Evolutionary conservation across 2,329 filamentous ascomycete genomes (phyloP).

Genomic region (Teratosphaeria epicoccoides): DNA sequence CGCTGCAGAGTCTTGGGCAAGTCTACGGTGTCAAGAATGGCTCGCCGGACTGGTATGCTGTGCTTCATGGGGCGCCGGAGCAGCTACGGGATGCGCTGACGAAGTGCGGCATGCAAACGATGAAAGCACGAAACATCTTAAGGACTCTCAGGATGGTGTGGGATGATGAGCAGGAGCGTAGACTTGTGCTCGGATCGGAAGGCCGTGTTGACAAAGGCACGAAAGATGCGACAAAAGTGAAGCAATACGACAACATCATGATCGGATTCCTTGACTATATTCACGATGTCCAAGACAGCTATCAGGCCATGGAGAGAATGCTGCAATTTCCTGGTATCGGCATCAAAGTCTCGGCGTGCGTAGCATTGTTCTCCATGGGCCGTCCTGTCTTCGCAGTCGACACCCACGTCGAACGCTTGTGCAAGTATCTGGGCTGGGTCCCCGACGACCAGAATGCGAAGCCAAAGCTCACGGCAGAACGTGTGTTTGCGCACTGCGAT

Average conservation of each 20-base stretch:
- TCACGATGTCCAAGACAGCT: slow-evolving; percentile 40
- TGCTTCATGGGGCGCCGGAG: slow-evolving; percentile 47
- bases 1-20: slow-evolving; percentile 54
- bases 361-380: slow-evolving; percentile 53
- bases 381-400: slow-evolving; percentile 55
- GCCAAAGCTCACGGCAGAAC: slow-evolving; percentile 32
- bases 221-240: slow-evolving; percentile 45
- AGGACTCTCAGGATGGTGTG: slow-evolving; percentile 63
- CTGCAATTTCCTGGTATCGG: slow-evolving; percentile 53
- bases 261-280: slow-evolving; percentile 48
- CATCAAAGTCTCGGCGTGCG: slow-evolving; percentile 56
- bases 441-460: slow-evolving; percentile 29
- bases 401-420: slow-evolving; percentile 55
- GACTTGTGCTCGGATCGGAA: slow-evolving; percentile 37
- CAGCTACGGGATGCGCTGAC: slow-evolving; percentile 60
- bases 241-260: slow-evolving; percentile 48
- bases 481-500: slow-evolving; percentile 49
- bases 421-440: slow-evolving; percentile 52
- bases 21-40: slow-evolving; percentile 58
- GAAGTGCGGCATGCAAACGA: slow-evolving; percentile 57
- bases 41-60: slow-evolving; percentile 65
- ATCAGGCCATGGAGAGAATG: slow-evolving; percentile 49
- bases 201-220: slow-evolving; percentile 33
- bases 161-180: slow-evolving; percentile 53
- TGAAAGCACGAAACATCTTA: slow-evolving; percentile 64